Conservation (phyloP, 2,329 filamentous ascomycete genomes). For the Apiospora koreana region DNA sequence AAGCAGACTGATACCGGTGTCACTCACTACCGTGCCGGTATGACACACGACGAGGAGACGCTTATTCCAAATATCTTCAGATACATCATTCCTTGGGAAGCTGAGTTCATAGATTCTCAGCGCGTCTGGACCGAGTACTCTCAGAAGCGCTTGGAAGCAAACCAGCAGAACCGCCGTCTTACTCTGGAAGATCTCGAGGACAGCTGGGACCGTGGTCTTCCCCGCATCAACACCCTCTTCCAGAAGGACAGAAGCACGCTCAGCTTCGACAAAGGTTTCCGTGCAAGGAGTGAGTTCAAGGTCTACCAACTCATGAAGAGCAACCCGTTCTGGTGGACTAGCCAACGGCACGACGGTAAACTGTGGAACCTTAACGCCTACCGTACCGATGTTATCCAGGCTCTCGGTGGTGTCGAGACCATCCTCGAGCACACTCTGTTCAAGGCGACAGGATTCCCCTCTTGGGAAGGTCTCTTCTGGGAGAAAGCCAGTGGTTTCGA, state of each 20-base stretch:
- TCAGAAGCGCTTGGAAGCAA: slow-evolving; percentile 94
- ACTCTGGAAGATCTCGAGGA: slow-evolving; percentile 97
- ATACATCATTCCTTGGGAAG: slow-evolving; percentile 99
- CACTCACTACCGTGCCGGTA: slow-evolving; percentile 94
- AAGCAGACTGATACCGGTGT: slow-evolving; percentile 98
- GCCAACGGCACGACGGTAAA: slow-evolving; percentile 94
- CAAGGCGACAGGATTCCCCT: slow-evolving; percentile 94
- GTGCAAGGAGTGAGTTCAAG: slow-evolving; percentile 94
- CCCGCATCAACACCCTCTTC: slow-evolving; percentile 97
- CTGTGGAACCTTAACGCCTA: slow-evolving; percentile 97
- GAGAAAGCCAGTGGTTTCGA: slow-evolving; percentile 65
- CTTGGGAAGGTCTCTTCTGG: slow-evolving; percentile 93
- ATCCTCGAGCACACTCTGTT: slow-evolving; percentile 97
- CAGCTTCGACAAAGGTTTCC: slow-evolving; percentile 98
- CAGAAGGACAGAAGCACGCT: slow-evolving; percentile 97
- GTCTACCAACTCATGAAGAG: slow-evolving; percentile 98
- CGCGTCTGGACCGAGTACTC: slow-evolving; percentile 99
- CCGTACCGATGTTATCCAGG: slow-evolving; percentile 94
- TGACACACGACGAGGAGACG: slow-evolving; percentile 98
- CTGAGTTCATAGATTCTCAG: slow-evolving; percentile 98
- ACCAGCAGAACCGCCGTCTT: slow-evolving; percentile 92
- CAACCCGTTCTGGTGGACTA: slow-evolving; percentile 99
- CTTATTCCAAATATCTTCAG: slow-evolving; percentile 98
- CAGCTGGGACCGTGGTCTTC: slow-evolving; percentile 96
- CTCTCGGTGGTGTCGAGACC: slow-evolving; percentile 92